phyloP scores from a whole-genome alignment of 345 rosid genomes.

The Eucalyptus lansdowneana region DNA sequence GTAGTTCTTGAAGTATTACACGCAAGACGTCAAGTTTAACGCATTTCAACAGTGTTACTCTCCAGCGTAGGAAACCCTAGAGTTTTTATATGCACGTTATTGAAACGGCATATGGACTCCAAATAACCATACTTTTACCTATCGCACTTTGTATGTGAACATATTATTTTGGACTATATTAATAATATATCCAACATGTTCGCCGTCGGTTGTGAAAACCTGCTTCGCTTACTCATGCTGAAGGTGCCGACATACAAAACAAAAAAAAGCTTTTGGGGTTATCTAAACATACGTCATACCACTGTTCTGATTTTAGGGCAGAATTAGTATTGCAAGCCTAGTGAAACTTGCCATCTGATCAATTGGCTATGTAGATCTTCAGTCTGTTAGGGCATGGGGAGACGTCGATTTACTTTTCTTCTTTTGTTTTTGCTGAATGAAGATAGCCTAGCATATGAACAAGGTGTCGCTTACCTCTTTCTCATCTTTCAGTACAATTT shows the following conservation, averaged over 20 bases:
- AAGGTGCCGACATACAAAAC: neutral
- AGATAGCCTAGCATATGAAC: neutral
- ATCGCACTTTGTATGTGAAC: no score
- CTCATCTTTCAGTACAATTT: neutral
- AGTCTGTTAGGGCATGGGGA: neutral
- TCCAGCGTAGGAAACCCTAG: no score
- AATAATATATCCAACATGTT: no score
- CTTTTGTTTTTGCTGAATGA: neutral
- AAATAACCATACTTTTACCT: no score
- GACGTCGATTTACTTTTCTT: neutral
- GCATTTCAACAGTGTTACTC: no score
- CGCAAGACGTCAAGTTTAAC: no score
- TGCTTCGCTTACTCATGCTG: neutral
- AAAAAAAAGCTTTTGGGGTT: neutral
- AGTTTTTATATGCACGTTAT: no score
- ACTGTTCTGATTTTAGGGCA: neutral
- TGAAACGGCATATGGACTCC: no score
- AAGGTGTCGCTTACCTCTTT: neutral
- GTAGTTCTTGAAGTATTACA: no score
- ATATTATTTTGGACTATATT: no score
- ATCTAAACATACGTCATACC: neutral
- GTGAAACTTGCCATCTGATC: neutral
- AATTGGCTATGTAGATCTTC: neutral
- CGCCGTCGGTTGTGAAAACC: neutral
- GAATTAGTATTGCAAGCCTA: neutral